phyloP scores from a whole-genome alignment of 306 rosid genomes.

The Cucumis sativus region DNA sequence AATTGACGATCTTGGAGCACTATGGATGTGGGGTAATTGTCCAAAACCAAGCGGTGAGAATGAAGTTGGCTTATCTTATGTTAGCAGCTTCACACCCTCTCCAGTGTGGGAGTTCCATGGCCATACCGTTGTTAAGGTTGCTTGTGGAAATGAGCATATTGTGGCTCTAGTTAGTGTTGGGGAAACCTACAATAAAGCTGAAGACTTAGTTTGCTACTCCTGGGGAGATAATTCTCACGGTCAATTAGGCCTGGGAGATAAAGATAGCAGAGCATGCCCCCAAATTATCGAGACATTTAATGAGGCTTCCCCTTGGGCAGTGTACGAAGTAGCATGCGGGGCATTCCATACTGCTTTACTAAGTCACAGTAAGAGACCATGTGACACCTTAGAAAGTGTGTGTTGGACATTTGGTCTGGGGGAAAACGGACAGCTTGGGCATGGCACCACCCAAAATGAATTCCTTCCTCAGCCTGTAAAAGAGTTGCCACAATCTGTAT shows the following conservation, averaged over 20 bases:
- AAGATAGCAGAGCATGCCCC: constrained; percentile 44
- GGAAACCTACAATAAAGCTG: constrained; percentile 31
- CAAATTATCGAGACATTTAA: constrained; percentile 38
- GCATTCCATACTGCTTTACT: constrained; percentile 91
- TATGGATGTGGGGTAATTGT: constrained; percentile 88
- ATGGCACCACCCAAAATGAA: constrained; percentile 51
- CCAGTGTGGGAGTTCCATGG: constrained; percentile 72
- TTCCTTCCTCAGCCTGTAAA: constrained; percentile 43
- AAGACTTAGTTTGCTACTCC: constrained; percentile 62
- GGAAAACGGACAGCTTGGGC: constrained; percentile 93
- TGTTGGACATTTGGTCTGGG: constrained; percentile 92
- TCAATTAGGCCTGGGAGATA: constrained; percentile 83
- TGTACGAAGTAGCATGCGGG: constrained; percentile 73
- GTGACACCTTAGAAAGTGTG: constrained; percentile 31
- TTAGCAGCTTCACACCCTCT: constrained; percentile 48
- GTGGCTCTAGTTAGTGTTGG: constrained; percentile 51
- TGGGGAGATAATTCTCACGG: constrained; percentile 80
- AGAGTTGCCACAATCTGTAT: constrained; percentile 40
- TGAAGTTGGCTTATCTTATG: constrained; percentile 34
- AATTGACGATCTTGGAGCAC: constrained; percentile 50
- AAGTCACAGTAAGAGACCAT: constrained; percentile 33
- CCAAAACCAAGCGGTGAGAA: constrained; percentile 36
- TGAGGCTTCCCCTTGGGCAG: constrained; percentile 37
- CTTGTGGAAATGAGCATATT: constrained; percentile 83
- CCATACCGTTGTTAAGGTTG: constrained; percentile 62